Percentiles rank a stretch among this genome's conserved stretches.
These are phyloP conservation scores for Sonneratia caseolaris DNA, from an alignment of 345 rosid genomes.

Conservation along the genomic window DNA sequence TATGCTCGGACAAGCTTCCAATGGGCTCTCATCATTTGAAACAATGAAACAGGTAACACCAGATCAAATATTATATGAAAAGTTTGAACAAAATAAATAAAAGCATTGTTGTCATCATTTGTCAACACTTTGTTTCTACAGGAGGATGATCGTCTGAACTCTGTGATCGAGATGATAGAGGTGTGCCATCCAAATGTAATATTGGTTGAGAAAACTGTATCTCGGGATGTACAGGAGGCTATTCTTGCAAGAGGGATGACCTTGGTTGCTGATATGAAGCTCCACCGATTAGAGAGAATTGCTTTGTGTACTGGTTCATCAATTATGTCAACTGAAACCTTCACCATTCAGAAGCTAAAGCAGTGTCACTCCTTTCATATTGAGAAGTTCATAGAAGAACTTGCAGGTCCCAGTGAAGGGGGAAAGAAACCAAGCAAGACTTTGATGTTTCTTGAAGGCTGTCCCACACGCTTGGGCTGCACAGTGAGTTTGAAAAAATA, in stretches of 20 bases:
- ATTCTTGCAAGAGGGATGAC: constrained; percentile 66
- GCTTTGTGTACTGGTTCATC: constrained; percentile 76
- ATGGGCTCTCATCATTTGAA: constrained; percentile 62
- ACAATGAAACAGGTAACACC: constrained; percentile 55
- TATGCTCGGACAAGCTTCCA: constrained; percentile 60
- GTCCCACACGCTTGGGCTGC: constrained; percentile 70
- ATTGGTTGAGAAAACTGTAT: constrained; percentile 86
- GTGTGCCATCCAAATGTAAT: constrained; percentile 60
- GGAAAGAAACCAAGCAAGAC: constrained; percentile 77
- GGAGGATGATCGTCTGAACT: constrained; percentile 51
- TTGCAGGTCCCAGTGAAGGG: constrained; percentile 47
- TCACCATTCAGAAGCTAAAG: constrained; percentile 51
- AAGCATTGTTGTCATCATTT: not conserved
- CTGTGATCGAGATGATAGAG: constrained; percentile 55
- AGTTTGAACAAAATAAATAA: not conserved
- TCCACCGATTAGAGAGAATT: constrained; percentile 75
- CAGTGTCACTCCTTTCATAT: constrained; percentile 73
- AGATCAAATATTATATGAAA: not conserved
- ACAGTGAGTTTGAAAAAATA: constrained; percentile 47
- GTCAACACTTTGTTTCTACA: constrained; percentile 19
- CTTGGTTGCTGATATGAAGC: constrained; percentile 80
- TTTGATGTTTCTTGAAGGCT: constrained; percentile 88
- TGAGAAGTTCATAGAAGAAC: constrained; percentile 79
- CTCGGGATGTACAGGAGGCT: constrained; percentile 72
- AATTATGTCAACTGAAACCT: constrained; percentile 44